Conservation (phyloP, 2,329 filamentous ascomycete genomes). For the Lasiodiplodia sp. region DNA sequence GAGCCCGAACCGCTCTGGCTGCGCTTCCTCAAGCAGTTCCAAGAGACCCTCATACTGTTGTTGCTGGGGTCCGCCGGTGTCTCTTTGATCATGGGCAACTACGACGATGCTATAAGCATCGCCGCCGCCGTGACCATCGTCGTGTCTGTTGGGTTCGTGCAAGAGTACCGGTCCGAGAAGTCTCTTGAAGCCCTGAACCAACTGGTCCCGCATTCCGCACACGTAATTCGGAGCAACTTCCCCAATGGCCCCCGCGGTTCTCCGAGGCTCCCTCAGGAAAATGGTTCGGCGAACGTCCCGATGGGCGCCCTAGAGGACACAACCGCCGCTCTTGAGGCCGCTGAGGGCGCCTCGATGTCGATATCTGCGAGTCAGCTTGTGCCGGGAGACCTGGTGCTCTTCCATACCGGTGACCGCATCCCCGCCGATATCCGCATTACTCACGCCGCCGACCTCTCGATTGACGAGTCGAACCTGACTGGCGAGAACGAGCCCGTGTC, state of each 20-base stretch:
- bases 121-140: constrained; percentile 96
- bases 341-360: constrained; percentile 79
- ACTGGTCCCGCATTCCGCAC: constrained; percentile 92
- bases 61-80: constrained; percentile 86
- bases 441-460: constrained; percentile 84
- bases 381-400: constrained; percentile 89
- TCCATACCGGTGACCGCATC: constrained; percentile 94
- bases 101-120: constrained; percentile 94
- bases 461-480: constrained; percentile 96
- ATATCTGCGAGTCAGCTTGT: constrained; percentile 89
- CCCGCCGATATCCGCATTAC: constrained; percentile 96
- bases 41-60: constrained; percentile 93
- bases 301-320: constrained; percentile 56
- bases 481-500: constrained; percentile 94
- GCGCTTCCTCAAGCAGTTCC: constrained; percentile 94
- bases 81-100: constrained; percentile 89
- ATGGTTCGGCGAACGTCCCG: constrained; percentile 35
- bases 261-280: constrained; percentile 5
- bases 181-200: constrained; percentile 94
- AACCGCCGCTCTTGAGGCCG: constrained; percentile 66
- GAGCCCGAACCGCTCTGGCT: constrained; percentile 94
- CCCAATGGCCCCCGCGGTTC: neutral
- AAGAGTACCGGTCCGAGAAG: constrained; percentile 97
- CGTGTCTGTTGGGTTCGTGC: constrained; percentile 92
- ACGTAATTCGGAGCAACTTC: constrained; percentile 75